Evolutionary conservation across 169 alveolate genomes (phyloP), one percentile per base, ranked within the genome.

Genomic region (Plasmodium sp.): DNA sequence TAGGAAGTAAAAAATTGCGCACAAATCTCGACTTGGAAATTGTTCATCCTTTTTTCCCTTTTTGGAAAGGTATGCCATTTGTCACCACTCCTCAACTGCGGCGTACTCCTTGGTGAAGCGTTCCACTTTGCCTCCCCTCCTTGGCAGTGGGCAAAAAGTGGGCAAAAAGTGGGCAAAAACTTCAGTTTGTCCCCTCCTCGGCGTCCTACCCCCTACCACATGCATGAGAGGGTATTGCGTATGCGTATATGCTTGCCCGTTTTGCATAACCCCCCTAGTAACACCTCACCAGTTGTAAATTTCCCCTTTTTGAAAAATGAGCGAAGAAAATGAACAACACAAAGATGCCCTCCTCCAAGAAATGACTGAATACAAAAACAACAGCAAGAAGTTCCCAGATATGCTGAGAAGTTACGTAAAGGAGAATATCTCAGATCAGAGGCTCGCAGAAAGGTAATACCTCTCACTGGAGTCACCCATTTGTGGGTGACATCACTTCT

Each of bases 351-450:
- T 85, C 34, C 6, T 85, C 41, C 93, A 85, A 75, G 93, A 85
- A 22, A n/a, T 85, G 67, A 62, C 43, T 36, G 84, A 85, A 16
- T 85, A 85, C 58, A 85, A 73, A 48, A 85, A 75, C 81, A 75
- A 54, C 71, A 83, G 62, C 31, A 75, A 85, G 85, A 85, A 85
- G 62, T 85, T 85, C 80, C 84, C 93, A 10, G 93, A 85, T 45
- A 34, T 85, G 4, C 62, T 85, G 80, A 85, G 31, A 27, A 85
- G n/a, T 10, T 85, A 31, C 81, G 54, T 85, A 27, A 74, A 18
- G 22, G 86, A 85, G 62, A 85, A 85, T 75, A 73, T 75, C 27
- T 41, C 77, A 51, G 48, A 85, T 31, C 33, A 74, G 45, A 2
- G 9, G 43, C 80, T 48, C 10, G 93, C 93, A 5, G 86, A 85